These are phyloP conservation scores for Zygosaccharomyces sapae DNA, from an alignment of 1,139 yeast genomes.

Conservation along the genomic window DNA sequence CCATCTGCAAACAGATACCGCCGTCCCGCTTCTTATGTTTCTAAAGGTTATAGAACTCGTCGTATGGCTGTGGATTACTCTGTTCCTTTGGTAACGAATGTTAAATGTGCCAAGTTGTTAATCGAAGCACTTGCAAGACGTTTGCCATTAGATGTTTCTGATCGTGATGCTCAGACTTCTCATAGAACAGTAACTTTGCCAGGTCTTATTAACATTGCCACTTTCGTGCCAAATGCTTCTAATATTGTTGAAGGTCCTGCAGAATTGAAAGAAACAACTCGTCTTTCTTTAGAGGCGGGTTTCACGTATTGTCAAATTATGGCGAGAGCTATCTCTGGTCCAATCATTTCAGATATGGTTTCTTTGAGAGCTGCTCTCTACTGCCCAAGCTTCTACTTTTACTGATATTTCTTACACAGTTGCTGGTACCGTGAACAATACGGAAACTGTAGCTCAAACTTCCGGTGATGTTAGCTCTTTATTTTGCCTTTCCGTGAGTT, in stretches of 20 bases:
- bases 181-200: slow-evolving; percentile 80
- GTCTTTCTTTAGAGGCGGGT: slow-evolving; percentile 75
- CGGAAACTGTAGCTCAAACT: slow-evolving; percentile 57
- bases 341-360: slow-evolving; percentile 59
- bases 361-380: slow-evolving; percentile 61
- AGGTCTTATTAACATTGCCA: slow-evolving; percentile 77
- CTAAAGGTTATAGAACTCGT: slow-evolving; percentile 96
- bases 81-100: slow-evolving; percentile 95
- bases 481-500: slow-evolving; percentile 77
- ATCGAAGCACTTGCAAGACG: slow-evolving; percentile 85
- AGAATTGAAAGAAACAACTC: slow-evolving; percentile 63
- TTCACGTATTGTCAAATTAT: slow-evolving; percentile 80
- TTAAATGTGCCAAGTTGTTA: slow-evolving; percentile 92
- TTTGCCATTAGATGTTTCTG: slow-evolving; percentile 61
- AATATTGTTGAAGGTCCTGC: slow-evolving; percentile 43
- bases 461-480: slow-evolving; percentile 70
- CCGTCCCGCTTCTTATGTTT: slow-evolving; percentile 97
- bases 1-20: slow-evolving; percentile 97
- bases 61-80: slow-evolving; percentile 99
- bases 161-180: slow-evolving; percentile 86
- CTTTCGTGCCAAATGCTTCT: slow-evolving; percentile 69
- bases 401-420: slow-evolving; percentile 81
- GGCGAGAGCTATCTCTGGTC: slow-evolving; percentile 66
- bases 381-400: slow-evolving; percentile 57
- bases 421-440: slow-evolving; percentile 75